These are phyloP conservation scores for Acmispon strigosus DNA, from an alignment of 306 rosid genomes.

Conservation along the genomic window DNA sequence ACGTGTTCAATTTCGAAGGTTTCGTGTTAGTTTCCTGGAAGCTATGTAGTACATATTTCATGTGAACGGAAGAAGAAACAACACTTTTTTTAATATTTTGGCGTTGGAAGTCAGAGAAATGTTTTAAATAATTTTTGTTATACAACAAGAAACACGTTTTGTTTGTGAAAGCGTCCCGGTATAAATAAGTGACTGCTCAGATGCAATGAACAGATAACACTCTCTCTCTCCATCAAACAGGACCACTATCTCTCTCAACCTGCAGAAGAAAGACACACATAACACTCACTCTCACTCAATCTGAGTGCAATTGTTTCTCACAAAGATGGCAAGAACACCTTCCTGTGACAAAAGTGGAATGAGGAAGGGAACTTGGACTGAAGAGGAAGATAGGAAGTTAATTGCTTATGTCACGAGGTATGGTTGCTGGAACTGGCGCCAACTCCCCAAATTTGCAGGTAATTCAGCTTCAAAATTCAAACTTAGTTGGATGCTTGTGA, in stretches of 20 bases:
- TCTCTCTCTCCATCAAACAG: neutral
- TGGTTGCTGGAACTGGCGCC: constrained; percentile 94
- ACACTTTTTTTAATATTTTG: too few relatives aligned
- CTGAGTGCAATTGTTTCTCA: neutral
- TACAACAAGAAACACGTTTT: too few relatives aligned
- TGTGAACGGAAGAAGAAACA: too few relatives aligned
- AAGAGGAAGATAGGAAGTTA: constrained; percentile 68
- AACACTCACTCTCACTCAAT: too few relatives aligned
- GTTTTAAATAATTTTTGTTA: too few relatives aligned
- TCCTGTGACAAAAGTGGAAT: constrained; percentile 48
- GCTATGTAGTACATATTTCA: too few relatives aligned
- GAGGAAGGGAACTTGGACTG: constrained; percentile 80
- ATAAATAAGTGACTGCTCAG: neutral
- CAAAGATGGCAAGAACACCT: constrained; percentile 66
- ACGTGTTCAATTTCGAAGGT: too few relatives aligned
- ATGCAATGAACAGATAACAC: neutral
- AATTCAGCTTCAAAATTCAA: neutral
- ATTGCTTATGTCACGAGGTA: constrained; percentile 71
- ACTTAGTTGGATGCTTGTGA: neutral
- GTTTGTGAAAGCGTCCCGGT: too few relatives aligned
- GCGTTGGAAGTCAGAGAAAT: too few relatives aligned
- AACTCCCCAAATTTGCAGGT: constrained; percentile 84
- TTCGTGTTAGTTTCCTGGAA: too few relatives aligned
- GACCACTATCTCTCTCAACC: neutral
- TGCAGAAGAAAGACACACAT: fast-evolving